phyloP scores from a whole-genome alignment of 179 eudicot genomes.

The Dionaea muscipula region DNA sequence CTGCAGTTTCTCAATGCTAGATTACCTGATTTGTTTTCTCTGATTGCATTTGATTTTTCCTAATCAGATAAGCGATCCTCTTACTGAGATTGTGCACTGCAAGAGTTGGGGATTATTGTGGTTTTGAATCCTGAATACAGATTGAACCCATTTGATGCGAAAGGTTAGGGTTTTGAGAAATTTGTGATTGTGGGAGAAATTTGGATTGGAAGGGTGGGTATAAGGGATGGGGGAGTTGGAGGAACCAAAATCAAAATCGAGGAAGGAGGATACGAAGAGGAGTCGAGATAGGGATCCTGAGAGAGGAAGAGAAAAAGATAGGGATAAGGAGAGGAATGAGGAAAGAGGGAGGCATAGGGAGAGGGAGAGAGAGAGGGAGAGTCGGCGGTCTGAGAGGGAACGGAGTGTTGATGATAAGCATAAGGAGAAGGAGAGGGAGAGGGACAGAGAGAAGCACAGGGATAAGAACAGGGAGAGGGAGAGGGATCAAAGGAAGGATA shows the following conservation, averaged over 20 bases:
- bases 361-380: slow-evolving; percentile 27
- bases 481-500: not conserved
- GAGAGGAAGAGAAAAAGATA: slow-evolving; percentile 22
- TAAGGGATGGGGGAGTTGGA: slow-evolving; percentile 31
- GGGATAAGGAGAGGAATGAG: slow-evolving; percentile 22
- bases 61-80: not conserved
- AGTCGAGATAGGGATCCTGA: slow-evolving; percentile 24
- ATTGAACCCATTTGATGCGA: no score
- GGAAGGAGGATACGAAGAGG: slow-evolving; percentile 39
- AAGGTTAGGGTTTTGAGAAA: slow-evolving; percentile 1
- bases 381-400: slow-evolving; percentile 28
- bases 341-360: slow-evolving; percentile 19
- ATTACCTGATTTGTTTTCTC: not conserved
- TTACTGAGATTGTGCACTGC: no score
- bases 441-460: slow-evolving; percentile 13
- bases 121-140: no score
- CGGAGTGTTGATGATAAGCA: slow-evolving; percentile 39
- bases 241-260: slow-evolving; percentile 42
- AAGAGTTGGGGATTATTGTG: no score
- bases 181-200: not conserved
- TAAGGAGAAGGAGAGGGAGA: slow-evolving; percentile 14
- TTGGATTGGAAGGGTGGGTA: not conserved
- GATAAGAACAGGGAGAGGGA: slow-evolving; percentile 12
- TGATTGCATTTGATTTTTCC: not conserved
- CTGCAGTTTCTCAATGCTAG: not conserved